Base-by-base conservation (phyloP, 768 basidiomycete genomes). In the Trametes maxima region DNA sequence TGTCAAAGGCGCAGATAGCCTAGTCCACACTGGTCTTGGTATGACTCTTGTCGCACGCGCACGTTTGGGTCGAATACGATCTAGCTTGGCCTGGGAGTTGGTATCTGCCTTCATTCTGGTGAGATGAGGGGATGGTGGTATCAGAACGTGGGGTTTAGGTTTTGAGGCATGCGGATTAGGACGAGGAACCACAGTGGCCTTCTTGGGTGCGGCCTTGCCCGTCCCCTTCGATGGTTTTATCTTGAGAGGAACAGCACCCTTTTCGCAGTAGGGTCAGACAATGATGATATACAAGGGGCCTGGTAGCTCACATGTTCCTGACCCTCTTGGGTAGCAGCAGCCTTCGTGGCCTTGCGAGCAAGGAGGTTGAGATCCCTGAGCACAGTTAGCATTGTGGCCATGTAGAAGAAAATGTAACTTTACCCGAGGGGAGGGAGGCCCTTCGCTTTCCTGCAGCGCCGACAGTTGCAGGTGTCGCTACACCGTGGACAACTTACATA, bases 401-500 rank as follows among this genome's bases (percentile, higher is more conserved):
- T 43, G 28, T 5, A 1, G 28, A 17, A 16, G 21, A 22, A 43
- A 5, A 51, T 22, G 10, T 10, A 48, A 2, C 71, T 82, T 19
- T 65, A 88, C 88, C 86, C 86, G 28, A 80, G 80, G 0, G 86
- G 79, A 53, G 79, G 78, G 33, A 87, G 74, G 21, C 88, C 88
- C 69, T 84, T 79, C 16, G 80, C 76, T 72, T 86, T 89, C 59
- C 85, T 80, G 73, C 90, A 92, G 4, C 70, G 71, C 43, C 80
- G 77, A 63, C 90, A 92, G 69, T 85, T 89, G 73, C 90, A 92
- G 11, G 78, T 73, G 65, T 81, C 84, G 52, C 80, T 75, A 60
- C 90, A 92, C 65, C 79, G 82, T 4, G 88, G 88, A 64, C 90
- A 92, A 92, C 69, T 89, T 92, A 63, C 25, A 45, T 52, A 39